Percentiles rank a stretch among this genome's conserved stretches.
These are phyloP conservation scores for Jamesozyma hellenica DNA, from an alignment of 805 yeast genomes.

Conservation along the genomic window DNA sequence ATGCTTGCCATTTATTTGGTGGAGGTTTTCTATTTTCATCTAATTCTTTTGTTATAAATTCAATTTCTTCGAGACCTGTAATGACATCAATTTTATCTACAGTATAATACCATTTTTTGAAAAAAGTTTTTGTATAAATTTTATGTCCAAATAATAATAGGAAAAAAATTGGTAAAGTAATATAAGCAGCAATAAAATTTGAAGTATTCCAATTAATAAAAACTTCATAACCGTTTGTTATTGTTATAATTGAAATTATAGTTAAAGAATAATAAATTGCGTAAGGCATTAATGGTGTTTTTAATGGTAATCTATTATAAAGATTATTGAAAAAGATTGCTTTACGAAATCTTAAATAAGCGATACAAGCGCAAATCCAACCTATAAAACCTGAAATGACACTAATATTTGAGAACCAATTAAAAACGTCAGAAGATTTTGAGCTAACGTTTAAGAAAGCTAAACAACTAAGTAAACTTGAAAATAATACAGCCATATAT, in stretches of 20 bases:
- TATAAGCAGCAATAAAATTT: constrained; percentile 63
- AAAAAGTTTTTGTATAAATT: constrained; percentile 33
- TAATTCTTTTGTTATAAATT: constrained; percentile 36
- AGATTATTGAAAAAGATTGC: constrained; percentile 47
- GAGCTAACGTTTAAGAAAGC: constrained; percentile 47
- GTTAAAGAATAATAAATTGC: constrained; percentile 46
- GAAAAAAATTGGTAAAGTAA: constrained; percentile 40
- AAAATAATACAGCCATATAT: constrained; percentile 24
- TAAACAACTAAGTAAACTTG: constrained; percentile 32
- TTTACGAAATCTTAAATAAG: constrained; percentile 54
- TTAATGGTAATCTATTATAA: constrained; percentile 48
- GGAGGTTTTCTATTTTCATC: constrained; percentile 20
- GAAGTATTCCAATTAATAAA: constrained; percentile 45
- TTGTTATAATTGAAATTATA: constrained; percentile 40
- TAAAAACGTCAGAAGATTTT: constrained; percentile 44
- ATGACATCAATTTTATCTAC: constrained; percentile 49
- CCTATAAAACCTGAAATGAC: constrained; percentile 59
- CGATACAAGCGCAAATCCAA: constrained; percentile 45
- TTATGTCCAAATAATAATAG: constrained; percentile 51
- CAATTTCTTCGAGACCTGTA: constrained; percentile 52
- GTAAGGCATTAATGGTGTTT: constrained; percentile 45
- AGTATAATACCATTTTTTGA: constrained; percentile 38
- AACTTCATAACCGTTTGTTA: constrained; percentile 67
- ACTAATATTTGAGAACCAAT: constrained; percentile 56
- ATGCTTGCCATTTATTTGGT: constrained; percentile 10